Base-by-base conservation (phyloP, 108 stramenopile genomes). In the Seminavis robusta region DNA sequence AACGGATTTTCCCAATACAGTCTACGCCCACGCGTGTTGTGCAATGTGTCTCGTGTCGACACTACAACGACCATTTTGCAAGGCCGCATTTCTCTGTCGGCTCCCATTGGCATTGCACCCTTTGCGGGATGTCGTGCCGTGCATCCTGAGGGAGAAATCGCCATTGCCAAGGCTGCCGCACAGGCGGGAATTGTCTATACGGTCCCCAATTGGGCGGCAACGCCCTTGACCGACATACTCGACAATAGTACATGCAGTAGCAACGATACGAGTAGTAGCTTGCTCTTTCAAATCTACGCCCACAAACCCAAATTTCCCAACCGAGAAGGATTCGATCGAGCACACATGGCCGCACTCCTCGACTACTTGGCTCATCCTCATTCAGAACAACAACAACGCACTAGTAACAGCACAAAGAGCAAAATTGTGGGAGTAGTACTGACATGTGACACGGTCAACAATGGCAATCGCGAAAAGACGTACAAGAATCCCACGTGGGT, bases 381-480 rank as follows among this genome's bases (percentile, higher is more conserved):
- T n/a, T n/a, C n/a, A n/a, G n/a, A n/a, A n/a, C n/a, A n/a, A n/a
- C n/a, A n/a, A n/a, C n/a, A n/a, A n/a, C n/a, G n/a, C n/a, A n/a
- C n/a, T n/a, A n/a, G n/a, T n/a, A n/a, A n/a, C n/a, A n/a, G n/a
- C n/a, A n/a, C n/a, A n/a, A 2, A 40, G 5, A 2, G 16, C 3
- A 40, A 40, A 19, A 19, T 16, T 19, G 16, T 19, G 16, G 39
- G 19, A 3, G 39, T 40, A 3, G 20, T 40, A 19, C 39, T 40
- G 16, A 40, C 39, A 19, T 40, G 39, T 19, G 39, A 40, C 20
- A 40, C 39, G 4, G 39, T 5, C 39, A 40, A 40, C 39, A 40
- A 40, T 40, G 5, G 39, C 39, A 40, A 40, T 40, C 39, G 39
- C 20, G 39, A 40, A 40, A 40, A 40, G 39, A 40, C 39, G 19